Conservation (phyloP, 805 yeast species). For the Kurtzmaniella fragi region DNA sequence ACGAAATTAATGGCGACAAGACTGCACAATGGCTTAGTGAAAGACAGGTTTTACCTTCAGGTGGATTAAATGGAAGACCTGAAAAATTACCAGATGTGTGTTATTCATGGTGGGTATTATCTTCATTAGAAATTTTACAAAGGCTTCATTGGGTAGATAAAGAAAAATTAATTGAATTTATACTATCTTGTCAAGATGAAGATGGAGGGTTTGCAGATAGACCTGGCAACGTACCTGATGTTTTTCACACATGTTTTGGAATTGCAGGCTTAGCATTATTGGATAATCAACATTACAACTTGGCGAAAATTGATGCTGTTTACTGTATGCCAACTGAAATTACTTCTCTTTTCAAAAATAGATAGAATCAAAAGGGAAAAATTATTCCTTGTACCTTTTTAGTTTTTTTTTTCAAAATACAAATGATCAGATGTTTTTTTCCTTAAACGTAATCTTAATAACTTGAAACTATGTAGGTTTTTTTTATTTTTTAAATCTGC, state of each 20-base stretch:
- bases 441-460: too few species aligned
- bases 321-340: conserved; percentile 70
- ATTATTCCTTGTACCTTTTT: too few species aligned
- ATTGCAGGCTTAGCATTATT: conserved; percentile 80
- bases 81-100: conserved; percentile 97
- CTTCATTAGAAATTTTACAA: conserved; percentile 63
- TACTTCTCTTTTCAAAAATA: background rate
- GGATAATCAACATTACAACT: conserved; percentile 46
- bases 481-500: too few species aligned
- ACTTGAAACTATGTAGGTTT: too few species aligned
- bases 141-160: conserved; percentile 75
- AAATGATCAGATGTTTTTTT: too few species aligned
- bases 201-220: conserved; percentile 94
- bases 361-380: background rate
- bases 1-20: conserved; percentile 35
- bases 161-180: conserved; percentile 57
- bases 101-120: conserved; percentile 95
- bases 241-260: conserved; percentile 89
- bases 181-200: conserved; percentile 70
- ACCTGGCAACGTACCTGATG: conserved; percentile 86
- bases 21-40: conserved; percentile 88
- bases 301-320: conserved; percentile 67
- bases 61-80: conserved; percentile 96
- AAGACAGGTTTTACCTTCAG: conserved; percentile 69
- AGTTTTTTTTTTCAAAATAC: too few species aligned